Percentiles rank a stretch among this genome's conserved stretches.
phyloP scores from a whole-genome alignment of 345 rosid species.

The Rhizophora mangle region DNA sequence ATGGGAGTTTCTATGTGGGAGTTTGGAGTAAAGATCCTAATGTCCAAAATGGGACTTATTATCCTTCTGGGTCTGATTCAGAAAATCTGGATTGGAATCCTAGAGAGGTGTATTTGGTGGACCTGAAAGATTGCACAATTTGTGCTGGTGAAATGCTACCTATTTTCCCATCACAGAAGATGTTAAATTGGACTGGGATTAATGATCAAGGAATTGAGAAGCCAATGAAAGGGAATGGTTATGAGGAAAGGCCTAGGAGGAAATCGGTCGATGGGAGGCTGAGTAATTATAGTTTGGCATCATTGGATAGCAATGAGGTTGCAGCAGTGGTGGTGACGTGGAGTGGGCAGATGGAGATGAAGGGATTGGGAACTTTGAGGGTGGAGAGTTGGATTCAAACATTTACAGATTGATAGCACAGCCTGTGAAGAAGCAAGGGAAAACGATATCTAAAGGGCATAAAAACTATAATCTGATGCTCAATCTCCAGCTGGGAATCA shows the following conservation, averaged over 20 bases:
- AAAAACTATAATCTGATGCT: constrained; percentile 98
- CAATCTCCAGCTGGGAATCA: constrained; percentile 92
- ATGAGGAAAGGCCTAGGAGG: constrained; percentile 47
- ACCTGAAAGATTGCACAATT: constrained; percentile 60
- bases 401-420: constrained; percentile 43
- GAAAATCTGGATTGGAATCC: constrained; percentile 80
- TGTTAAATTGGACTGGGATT: constrained; percentile 54
- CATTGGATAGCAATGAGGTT: constrained; percentile 25
- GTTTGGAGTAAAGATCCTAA: constrained; percentile 82
- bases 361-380: constrained; percentile 38
- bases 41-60: constrained; percentile 78
- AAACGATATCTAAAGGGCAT: constrained; percentile 84
- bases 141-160: constrained; percentile 58
- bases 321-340: constrained; percentile 28
- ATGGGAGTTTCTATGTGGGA: constrained; percentile 84
- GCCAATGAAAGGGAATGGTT: constrained; percentile 26
- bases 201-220: constrained; percentile 30
- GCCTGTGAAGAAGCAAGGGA: constrained; percentile 75
- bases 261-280: constrained; percentile 63
- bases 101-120: constrained; percentile 55
- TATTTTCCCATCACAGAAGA: constrained; percentile 77
- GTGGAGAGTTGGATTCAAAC: constrained; percentile 40
- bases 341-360: constrained; percentile 41
- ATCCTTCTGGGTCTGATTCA: constrained; percentile 53
- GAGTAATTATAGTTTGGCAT: constrained; percentile 40